Percentiles rank a stretch among this genome's conserved stretches.
phyloP scores from a whole-genome alignment of 2,329 filamentous ascomycete genomes.

The Stagonosporopsis rhizophila region DNA sequence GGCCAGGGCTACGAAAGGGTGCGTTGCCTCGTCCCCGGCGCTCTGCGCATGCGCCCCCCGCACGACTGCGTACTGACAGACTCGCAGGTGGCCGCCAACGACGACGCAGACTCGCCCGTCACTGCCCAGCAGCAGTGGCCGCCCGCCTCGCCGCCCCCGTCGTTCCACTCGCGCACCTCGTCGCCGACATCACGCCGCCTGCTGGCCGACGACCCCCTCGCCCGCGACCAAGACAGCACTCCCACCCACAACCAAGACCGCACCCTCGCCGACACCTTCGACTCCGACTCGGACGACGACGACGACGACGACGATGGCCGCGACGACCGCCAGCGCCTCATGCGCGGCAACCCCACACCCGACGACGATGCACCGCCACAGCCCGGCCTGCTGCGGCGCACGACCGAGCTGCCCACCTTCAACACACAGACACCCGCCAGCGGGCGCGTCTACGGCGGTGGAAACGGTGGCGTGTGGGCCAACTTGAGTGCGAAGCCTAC shows the following conservation, averaged over 20 bases:
- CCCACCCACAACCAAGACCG: slow-evolving; percentile 61
- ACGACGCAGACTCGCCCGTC: slow-evolving; percentile 51
- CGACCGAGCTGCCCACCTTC: slow-evolving; percentile 64
- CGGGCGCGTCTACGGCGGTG: slow-evolving; percentile 70
- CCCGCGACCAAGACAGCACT: slow-evolving; percentile 46
- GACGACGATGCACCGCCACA: slow-evolving; percentile 34
- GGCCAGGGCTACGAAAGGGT: slow-evolving; percentile 59
- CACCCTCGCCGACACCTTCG: slow-evolving; percentile 92
- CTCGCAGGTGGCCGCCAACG: slow-evolving; percentile 52
- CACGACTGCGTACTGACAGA: slow-evolving; percentile 1
- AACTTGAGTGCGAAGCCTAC: slow-evolving; percentile 93
- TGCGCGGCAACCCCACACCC: slow-evolving; percentile 66
- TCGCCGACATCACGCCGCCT: slow-evolving; percentile 64
- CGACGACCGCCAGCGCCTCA: slow-evolving; percentile 85
- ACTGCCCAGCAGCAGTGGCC: slow-evolving; percentile 43
- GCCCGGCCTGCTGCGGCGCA: slow-evolving; percentile 54
- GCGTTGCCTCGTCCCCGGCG: slow-evolving; percentile 36
- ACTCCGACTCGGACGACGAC: slow-evolving; percentile 72
- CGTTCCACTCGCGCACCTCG: slow-evolving; percentile 85
- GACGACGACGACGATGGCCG: slow-evolving; percentile 68
- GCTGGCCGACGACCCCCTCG: slow-evolving; percentile 61
- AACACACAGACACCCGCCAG: slow-evolving; percentile 48
- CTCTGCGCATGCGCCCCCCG: slow-evolving; percentile 1
- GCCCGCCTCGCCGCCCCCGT: slow-evolving; percentile 67
- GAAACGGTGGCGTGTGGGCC: slow-evolving; percentile 94